These are phyloP conservation scores for Triticum timopheevii DNA, from an alignment of 176 grass and related monocot genomes.

Conservation along the genomic window DNA sequence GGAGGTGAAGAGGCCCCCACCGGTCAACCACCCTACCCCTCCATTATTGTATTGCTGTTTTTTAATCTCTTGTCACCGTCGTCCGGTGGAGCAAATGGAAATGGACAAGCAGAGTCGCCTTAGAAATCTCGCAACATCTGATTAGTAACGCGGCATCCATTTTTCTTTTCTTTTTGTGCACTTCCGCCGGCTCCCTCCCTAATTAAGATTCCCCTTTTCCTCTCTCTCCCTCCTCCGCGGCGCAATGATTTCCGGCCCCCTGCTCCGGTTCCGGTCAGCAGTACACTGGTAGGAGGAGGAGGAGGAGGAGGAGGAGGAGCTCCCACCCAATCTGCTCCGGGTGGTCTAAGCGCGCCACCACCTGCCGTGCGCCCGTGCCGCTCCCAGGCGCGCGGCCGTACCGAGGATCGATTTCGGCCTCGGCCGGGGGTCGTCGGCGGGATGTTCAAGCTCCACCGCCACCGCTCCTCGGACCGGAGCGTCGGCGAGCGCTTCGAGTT, in stretches of 20 bases:
- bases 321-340: background rate
- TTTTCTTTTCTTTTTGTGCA: background rate
- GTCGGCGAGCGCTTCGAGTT: slow-evolving; percentile 88
- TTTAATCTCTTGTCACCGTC: background rate
- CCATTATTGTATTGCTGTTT: background rate
- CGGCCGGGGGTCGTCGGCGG: background rate
- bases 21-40: background rate
- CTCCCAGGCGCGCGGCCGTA: background rate
- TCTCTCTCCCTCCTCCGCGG: background rate
- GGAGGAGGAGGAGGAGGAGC: background rate
- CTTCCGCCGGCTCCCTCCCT: background rate
- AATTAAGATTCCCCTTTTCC: background rate
- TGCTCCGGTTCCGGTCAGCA: background rate
- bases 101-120: background rate
- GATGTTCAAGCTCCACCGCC: slow-evolving; percentile 95
- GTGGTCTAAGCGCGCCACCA: background rate
- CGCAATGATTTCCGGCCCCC: background rate
- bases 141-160: background rate
- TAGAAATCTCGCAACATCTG: background rate
- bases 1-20: too few relatives aligned
- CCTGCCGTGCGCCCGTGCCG: background rate
- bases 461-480: slow-evolving; percentile 64
- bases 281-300: background rate
- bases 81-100: background rate
- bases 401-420: too few relatives aligned